Conservation (phyloP, 2,329 filamentous ascomycete species). For the Furcasterigmium sp. region DNA sequence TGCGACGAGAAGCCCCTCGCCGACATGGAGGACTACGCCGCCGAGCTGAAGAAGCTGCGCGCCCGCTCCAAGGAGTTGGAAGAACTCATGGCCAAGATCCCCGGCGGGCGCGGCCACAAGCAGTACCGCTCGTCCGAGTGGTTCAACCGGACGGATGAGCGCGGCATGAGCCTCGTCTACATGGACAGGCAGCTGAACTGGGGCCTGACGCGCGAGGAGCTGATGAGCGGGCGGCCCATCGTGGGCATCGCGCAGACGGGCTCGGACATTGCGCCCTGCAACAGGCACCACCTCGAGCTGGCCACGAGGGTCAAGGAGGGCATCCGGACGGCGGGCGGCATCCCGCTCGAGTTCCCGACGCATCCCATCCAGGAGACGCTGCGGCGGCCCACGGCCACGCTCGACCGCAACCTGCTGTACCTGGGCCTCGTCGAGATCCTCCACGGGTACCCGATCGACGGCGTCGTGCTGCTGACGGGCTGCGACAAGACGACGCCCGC, state of each 20-base stretch:
- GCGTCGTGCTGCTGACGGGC: slow-evolving; percentile 43
- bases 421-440: slow-evolving; percentile 41
- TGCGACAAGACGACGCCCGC: slow-evolving; percentile 49
- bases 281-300: slow-evolving; percentile 42
- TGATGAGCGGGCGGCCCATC: slow-evolving; percentile 42
- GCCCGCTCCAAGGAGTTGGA: slow-evolving; percentile 3
- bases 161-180: slow-evolving; percentile 29
- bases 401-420: slow-evolving; percentile 45
- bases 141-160: slow-evolving; percentile 10
- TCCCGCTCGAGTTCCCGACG: slow-evolving; percentile 45
- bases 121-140: slow-evolving; percentile 8
- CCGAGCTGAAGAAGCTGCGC: slow-evolving; percentile 2
- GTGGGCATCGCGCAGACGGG: slow-evolving; percentile 48
- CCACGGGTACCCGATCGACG: slow-evolving; percentile 42
- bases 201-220: slow-evolving; percentile 41
- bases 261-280: slow-evolving; percentile 44
- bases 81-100: not conserved
- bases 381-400: slow-evolving; percentile 39
- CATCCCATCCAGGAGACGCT: slow-evolving; percentile 46
- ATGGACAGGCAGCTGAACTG: slow-evolving; percentile 46
- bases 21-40: slow-evolving; percentile 3
- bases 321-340: slow-evolving; percentile 40
- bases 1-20: slow-evolving; percentile 3
- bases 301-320: slow-evolving; percentile 45
- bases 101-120: not conserved